phyloP scores from a whole-genome alignment of 768 basidiomycete species.

The Tephrocybe rancida region DNA sequence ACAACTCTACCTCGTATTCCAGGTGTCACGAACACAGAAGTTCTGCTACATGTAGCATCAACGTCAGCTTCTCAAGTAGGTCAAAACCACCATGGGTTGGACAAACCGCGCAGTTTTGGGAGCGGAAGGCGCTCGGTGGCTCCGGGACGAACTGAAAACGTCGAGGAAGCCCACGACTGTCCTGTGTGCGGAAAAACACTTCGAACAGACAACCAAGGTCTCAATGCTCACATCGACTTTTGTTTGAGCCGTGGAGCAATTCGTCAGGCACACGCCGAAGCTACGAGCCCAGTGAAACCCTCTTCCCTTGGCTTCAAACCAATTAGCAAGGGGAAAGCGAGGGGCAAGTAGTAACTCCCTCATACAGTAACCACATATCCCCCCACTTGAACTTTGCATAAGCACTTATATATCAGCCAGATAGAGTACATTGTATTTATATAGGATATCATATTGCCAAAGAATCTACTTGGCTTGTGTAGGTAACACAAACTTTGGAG shows the following conservation, averaged over 20 bases:
- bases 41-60: background rate
- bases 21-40: slow-evolving; percentile 1
- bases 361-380: too few species aligned
- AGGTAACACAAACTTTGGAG: slow-evolving; percentile 6
- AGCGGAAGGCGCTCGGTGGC: background rate
- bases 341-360: too few species aligned
- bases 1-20: slow-evolving; percentile 22
- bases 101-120: slow-evolving; percentile 9
- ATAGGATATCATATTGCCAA: background rate
- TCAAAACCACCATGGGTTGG: too few species aligned
- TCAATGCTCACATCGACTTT: slow-evolving; percentile 90
- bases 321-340: slow-evolving; percentile 10
- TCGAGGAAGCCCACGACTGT: slow-evolving; percentile 49
- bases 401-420: too few species aligned
- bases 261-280: slow-evolving; percentile 60
- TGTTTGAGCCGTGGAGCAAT: slow-evolving; percentile 84
- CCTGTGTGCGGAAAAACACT: slow-evolving; percentile 72
- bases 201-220: slow-evolving; percentile 69
- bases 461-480: background rate
- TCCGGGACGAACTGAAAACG: background rate
- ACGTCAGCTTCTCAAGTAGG: background rate
- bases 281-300: slow-evolving; percentile 19
- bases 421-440: background rate
- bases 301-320: slow-evolving; percentile 6
- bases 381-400: too few species aligned